These are phyloP conservation scores for Phytophthora meadii DNA, from an alignment of 352 stramenopile species.

Conservation along the genomic window DNA sequence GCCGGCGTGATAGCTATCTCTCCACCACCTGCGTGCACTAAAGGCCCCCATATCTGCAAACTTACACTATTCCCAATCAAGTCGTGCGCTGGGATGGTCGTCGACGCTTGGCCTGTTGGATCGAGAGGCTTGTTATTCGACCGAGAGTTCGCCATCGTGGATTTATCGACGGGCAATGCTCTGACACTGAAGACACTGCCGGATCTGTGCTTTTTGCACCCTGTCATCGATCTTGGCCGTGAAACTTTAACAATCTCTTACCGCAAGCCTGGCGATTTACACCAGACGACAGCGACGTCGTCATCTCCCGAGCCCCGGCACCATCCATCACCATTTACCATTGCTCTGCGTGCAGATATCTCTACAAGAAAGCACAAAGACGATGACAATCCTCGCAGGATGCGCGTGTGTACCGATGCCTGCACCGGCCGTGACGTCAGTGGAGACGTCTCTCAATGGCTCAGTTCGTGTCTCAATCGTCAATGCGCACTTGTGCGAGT, in stretches of 20 bases:
- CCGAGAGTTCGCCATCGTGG: conserved; percentile 78
- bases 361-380: conserved; percentile 24
- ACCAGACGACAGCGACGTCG: conserved; percentile 6
- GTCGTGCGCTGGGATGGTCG: conserved; percentile 69
- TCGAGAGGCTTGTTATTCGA: conserved; percentile 71
- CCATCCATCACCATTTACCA: conserved; percentile 33
- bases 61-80: conserved; percentile 82
- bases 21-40: neutral
- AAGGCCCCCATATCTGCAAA: conserved; percentile 47
- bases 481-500: conserved; percentile 80
- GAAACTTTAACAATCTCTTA: conserved; percentile 68
- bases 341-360: conserved; percentile 41
- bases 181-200: conserved; percentile 68
- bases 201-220: conserved; percentile 67
- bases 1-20: neutral
- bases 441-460: conserved; percentile 64
- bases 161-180: conserved; percentile 51
- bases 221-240: conserved; percentile 61
- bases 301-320: conserved; percentile 8
- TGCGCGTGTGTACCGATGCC: conserved; percentile 59
- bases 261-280: conserved; percentile 2
- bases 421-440: conserved; percentile 65
- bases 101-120: conserved; percentile 65
- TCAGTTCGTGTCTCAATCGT: conserved; percentile 66
- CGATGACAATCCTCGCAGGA: conserved; percentile 33